Evolutionary conservation across 73 alveolate species (phyloP), one percentile per base, ranked within the genome.

Genomic region (Symbiodinium natans): DNA sequence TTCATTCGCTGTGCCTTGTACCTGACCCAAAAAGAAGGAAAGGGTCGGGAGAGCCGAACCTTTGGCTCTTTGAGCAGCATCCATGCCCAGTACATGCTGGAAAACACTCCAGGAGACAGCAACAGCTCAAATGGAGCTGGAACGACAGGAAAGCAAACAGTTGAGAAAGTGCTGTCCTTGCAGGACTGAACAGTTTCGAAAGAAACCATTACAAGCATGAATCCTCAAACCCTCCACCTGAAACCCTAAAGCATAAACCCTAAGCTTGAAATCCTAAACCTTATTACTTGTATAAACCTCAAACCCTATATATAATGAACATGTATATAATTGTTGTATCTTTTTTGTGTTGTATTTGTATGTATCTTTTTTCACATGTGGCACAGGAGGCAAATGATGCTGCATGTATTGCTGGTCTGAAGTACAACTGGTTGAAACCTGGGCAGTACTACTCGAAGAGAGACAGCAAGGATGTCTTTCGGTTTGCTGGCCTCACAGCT

Each of bases 21-120:
- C 75, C 75, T 83, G 38, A 27, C 43, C 42, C 15, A 83, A 19
- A 83, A 83, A 15, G 71, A 27, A 83, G 92, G 75, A 39, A 83
- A 83, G 27, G 92, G 92, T 9, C 27, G 34, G 31, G 92, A 83
- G 56, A 27, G 29, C 29, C 40, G 21, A 13, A 10, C 29, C 42
- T 83, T 42, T 42, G 92, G 42, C 27, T 42, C 75, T 1, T 29
- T 83, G 71, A 34, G 23, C 4, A 42, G 10, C 27, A 83, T 43
- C 73, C 71, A 4, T 7, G 41, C 40, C n/a, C 43, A 41, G 10
- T 83, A 29, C 40, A 19, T 17, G 41, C 29, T 15, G 42, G 74
- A 83, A 34, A 27, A 11, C n/a, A n/a, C n/a, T n/a, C n/a, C n/a
- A n/a, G n/a, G n/a, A n/a, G n/a, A n/a, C n/a, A n/a, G n/a, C n/a